Evolutionary conservation across 495 filamentous ascomycete genomes (phyloP).

Genomic region (Penicillium canescens): DNA sequence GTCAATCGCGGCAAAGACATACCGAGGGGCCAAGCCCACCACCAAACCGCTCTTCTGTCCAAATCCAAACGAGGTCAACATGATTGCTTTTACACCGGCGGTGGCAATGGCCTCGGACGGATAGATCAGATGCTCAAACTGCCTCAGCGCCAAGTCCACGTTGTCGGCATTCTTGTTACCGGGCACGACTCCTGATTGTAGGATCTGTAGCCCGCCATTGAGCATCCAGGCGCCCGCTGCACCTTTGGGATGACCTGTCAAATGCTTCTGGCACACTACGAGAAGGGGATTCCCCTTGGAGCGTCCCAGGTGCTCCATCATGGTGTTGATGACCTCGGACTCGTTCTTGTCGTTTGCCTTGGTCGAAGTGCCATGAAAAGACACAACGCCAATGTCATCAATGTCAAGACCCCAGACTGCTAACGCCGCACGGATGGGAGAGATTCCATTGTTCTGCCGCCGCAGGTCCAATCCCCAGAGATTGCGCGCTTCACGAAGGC

Average conservation of each 20-base stretch:
- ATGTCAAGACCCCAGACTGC: conserved; percentile 95
- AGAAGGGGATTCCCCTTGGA: conserved; percentile 88
- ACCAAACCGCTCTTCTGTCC: conserved; percentile 94
- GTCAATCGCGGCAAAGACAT: conserved; percentile 88
- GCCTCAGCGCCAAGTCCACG: conserved; percentile 83
- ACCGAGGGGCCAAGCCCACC: conserved; percentile 88
- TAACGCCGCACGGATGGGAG: conserved; percentile 84
- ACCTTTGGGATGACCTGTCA: conserved; percentile 96
- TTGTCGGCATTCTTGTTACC: conserved; percentile 96
- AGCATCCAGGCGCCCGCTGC: conserved; percentile 98
- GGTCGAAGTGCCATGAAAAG: conserved; percentile 95
- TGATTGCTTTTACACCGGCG: conserved; percentile 95
- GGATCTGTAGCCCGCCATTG: conserved; percentile 88
- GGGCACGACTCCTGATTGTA: conserved; percentile 86
- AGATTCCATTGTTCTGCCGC: too few species aligned
- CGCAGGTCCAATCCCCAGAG: too few species aligned
- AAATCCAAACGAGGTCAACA: conserved; percentile 94
- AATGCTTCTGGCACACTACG: conserved; percentile 95
- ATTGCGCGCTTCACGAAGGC: too few species aligned
- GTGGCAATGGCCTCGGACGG: conserved; percentile 88
- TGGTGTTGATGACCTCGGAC: conserved; percentile 92
- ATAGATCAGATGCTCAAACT: conserved; percentile 93
- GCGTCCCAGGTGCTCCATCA: conserved; percentile 85
- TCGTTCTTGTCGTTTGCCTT: conserved; percentile 98
- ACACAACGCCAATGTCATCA: conserved; percentile 86